Base-by-base conservation (phyloP, 1,139 yeast species). In the Protomyces lactucae-debilis region DNA sequence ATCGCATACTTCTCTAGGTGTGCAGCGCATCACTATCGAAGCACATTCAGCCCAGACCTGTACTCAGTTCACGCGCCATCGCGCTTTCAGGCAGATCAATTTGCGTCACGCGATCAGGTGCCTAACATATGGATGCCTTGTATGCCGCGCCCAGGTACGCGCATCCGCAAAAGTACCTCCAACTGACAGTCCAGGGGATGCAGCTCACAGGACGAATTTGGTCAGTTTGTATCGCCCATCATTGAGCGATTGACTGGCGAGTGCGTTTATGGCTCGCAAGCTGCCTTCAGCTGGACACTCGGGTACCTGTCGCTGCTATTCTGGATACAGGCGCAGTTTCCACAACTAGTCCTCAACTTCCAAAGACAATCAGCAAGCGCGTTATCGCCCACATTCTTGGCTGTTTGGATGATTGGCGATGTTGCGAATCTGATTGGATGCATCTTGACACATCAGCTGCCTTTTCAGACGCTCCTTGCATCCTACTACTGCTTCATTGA, bases 391-490 rank as follows among this genome's bases (percentile, higher is more conserved):
- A 80, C 81, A 9, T 90, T 92, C 71, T 79, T 93, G 4, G 68
- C 82, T 21, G 83, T 87, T 65, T 91, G 97, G 97, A 82, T 89
- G 67, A 73, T 84, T 68, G 99, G 98, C 3, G 99, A 93, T 73
- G 79, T 87, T 32, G 79, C 93, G 12, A 88, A 93, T 67, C 80
- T 92, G 65, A 73, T 86, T 8, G 95, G 97, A 53, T 91, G 97
- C 70, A 71, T 90, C 16, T 73, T 91, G 65, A 92, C 95, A 23
- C 95, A 87, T 67, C 59, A 54, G 32, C 77, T 93, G 71, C 79
- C 82, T 64, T 92, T 93, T 75, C 98, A 92, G 73, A 78, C 87
- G 1, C 77, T 86, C 40, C 78, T 92, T 60, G 88, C 96, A 37
- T 70, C 83, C 5, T 93, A 90, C 75, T 91, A 90, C 73, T 76